phyloP scores from a whole-genome alignment of 1,139 yeast species.

The Geotrichum reessii region DNA sequence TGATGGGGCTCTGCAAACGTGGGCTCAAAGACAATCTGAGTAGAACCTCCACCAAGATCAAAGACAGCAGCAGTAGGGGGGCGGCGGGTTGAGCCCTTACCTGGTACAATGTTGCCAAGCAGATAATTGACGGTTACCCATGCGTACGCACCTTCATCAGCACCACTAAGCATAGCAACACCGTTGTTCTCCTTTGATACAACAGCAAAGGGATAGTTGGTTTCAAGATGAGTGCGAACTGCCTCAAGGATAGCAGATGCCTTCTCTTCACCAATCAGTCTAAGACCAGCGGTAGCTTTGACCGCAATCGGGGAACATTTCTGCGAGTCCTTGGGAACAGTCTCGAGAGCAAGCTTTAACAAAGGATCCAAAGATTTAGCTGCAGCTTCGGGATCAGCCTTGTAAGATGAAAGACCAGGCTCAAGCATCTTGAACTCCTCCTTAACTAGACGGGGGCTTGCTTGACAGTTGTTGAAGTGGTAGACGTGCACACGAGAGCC shows the following conservation, averaged over 20 bases:
- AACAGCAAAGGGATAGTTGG: constrained; percentile 77
- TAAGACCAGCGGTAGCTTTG: constrained; percentile 90
- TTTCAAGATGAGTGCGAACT: constrained; percentile 63
- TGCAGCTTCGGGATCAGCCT: constrained; percentile 70
- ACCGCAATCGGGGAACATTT: constrained; percentile 84
- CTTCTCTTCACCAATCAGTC: constrained; percentile 69
- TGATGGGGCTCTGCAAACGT: constrained; percentile 43
- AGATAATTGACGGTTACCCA: constrained; percentile 91
- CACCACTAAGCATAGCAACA: constrained; percentile 84
- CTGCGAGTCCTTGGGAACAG: constrained; percentile 63
- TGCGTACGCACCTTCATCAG: constrained; percentile 91
- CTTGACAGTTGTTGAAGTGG: constrained; percentile 68
- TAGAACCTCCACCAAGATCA: constrained; percentile 93
- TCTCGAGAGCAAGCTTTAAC: constrained; percentile 60
- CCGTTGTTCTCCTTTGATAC: constrained; percentile 60
- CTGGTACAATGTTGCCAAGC: constrained; percentile 75
- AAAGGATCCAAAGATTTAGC: constrained; percentile 77
- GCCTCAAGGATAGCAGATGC: constrained; percentile 61
- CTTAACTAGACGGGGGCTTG: constrained; percentile 64
- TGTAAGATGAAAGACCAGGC: constrained; percentile 84
- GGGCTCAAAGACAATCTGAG: constrained; percentile 96
- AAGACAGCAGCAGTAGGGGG: constrained; percentile 83
- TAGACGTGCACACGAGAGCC: constrained; percentile 92
- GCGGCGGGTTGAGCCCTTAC: constrained; percentile 42
- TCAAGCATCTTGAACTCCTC: constrained; percentile 78